Base-by-base conservation (phyloP, 495 filamentous ascomycete genomes). In the Oleoguttula mirabilis region DNA sequence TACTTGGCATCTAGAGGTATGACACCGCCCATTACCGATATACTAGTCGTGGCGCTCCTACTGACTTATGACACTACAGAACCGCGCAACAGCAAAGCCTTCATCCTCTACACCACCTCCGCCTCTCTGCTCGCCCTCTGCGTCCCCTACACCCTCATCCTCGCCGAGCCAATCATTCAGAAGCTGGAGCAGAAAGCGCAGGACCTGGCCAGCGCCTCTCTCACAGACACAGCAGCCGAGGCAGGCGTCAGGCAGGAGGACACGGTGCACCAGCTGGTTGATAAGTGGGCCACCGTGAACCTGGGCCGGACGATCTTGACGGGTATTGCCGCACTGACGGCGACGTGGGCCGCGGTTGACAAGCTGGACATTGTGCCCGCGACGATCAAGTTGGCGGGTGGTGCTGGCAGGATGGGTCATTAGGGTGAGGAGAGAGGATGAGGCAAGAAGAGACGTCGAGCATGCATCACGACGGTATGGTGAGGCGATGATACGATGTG, bases 251-350 rank as follows among this genome's bases (percentile, higher is more conserved):
- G 49, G 30, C 50, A 55, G 30, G 59, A 57, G 24, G 64, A 68
- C 55, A 59, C 59, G 1, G 56, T 63, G 22, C 65, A 72, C 50
- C 59, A 53, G 22, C 48, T 76, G 49, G 55, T 79, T 1, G 69
- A 76, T 55, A 51, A 52, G 38, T 79, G 73, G 73, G 72, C 59
- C n/a, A 60, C 59, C 39, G 39, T 73, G 38, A 76, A 76, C 54
- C 34, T 75, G 32, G 67, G 59, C 5, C 55, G 71, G 47, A 55
- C 60, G 10, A 39, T 54, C 25, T 36, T 60, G 32, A 41, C 48
- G 3, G 41, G 33, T 12, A 24, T 51, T 14, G 57, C 50, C 11
- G 30, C 55, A 1, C 11, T 55, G 15, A 30, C 32, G 10, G 55
- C 51, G 10, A 19, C 45, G 23, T 58, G 45, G 49, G 59, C 54